Evolutionary conservation across 768 basidiomycete genomes (phyloP), one percentile per base, ranked within the genome.

Genomic region (Lactifluus hygrophoroides): DNA sequence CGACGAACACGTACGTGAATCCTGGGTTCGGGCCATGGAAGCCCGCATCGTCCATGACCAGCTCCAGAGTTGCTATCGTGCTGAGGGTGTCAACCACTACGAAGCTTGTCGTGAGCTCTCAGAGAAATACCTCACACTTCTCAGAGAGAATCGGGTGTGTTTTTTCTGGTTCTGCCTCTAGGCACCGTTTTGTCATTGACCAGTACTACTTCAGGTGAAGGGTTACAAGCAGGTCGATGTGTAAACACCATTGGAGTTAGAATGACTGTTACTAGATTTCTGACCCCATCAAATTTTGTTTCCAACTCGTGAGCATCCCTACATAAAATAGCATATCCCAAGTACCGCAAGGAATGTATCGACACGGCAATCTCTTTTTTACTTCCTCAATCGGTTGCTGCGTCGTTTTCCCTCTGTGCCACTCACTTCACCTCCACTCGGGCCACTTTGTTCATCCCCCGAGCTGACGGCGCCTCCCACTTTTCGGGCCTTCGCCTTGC

Each of bases 21-120:
- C 90, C 51, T 98, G 94, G 94, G 81, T 96, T 32, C 86, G 85
- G 65, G 86, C 90, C 21, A 95, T 97, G 93, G 94, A 96, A 72
- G 83, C 84, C 32, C 84, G 89, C 48, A 77, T 98, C 58, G 91
- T 96, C 47, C 84, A 84, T 60, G 87, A 90, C 57, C 90, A 94
- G 71, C 81, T 98, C 54, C 78, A 82, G 57, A 93, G 90, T 72
- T 98, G 94, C 75, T 90, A 94, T 67, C 79, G 81, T 66, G 78
- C 80, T 7, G 94, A 98, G 75, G 93, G 94, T 32, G 89, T 94
- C 38, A 96, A 97, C 73, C 84, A 90, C 67, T 83, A 90, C 60
- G 88, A 94, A 72, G 88, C 84, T 66, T 97, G 94, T 74, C 84
- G 81, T 69, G 87, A 91, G 76, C 72, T 94, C 46, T 81, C 89